phyloP scores from a whole-genome alignment of 2,329 filamentous ascomycete species.

The Aureobasidium sp. region DNA sequence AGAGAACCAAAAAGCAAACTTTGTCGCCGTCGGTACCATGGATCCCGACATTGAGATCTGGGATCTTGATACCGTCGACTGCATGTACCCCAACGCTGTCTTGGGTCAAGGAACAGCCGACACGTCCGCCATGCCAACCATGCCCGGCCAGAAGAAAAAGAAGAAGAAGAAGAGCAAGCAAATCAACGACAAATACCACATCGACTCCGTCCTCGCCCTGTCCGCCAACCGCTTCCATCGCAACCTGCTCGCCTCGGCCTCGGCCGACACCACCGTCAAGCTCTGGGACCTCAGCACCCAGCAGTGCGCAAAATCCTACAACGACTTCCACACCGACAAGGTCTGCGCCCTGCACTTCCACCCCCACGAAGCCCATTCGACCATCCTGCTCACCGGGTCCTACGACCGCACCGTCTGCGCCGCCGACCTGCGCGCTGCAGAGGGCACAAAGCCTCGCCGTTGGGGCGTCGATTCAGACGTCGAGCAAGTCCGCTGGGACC shows the following conservation, averaged over 20 bases:
- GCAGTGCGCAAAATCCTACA: conserved; percentile 91
- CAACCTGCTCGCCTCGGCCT: conserved; percentile 89
- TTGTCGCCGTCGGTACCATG: conserved; percentile 92
- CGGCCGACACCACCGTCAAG: conserved; percentile 95
- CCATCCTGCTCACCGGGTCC: conserved; percentile 82
- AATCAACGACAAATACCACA: conserved; percentile 85
- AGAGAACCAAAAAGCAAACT: conserved; percentile 66
- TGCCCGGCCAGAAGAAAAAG: conserved; percentile 62
- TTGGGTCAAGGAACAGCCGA: conserved; percentile 63
- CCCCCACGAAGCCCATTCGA: conserved; percentile 79
- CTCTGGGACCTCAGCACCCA: conserved; percentile 93
- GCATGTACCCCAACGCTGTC: conserved; percentile 97
- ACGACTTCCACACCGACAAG: conserved; percentile 85
- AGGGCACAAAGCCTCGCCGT: conserved; percentile 64
- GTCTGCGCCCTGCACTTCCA: conserved; percentile 96
- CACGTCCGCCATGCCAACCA: conserved; percentile 19
- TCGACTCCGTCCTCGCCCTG: conserved; percentile 85
- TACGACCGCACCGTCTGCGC: conserved; percentile 92
- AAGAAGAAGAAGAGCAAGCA: conserved; percentile 88
- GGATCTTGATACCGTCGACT: conserved; percentile 92
- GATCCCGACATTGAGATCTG: conserved; percentile 98
- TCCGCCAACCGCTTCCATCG: conserved; percentile 89
- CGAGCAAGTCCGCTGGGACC: conserved; percentile 87
- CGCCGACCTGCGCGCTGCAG: conserved; percentile 92
- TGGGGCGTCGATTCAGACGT: conserved; percentile 97